Evolutionary conservation across 805 yeast genomes (phyloP), one percentile per base, ranked within the genome.

Genomic region (Scheffersomyces lignosus): DNA sequence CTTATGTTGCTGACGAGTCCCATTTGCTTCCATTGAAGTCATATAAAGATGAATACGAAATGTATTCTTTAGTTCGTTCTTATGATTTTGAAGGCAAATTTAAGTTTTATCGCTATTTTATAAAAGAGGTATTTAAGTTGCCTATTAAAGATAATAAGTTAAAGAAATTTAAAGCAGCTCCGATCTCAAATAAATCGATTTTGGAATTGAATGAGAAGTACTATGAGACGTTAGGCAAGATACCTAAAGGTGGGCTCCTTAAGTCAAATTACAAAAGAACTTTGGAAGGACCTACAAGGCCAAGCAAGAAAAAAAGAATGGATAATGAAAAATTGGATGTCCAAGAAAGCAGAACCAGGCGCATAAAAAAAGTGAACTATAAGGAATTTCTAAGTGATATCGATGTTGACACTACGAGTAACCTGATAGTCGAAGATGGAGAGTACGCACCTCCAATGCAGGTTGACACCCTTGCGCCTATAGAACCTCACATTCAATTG

Each of bases 51-150:
- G 51, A 54, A 9, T 60, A 60, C 37, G 54, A 50, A 17, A 34
- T 29, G 10, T 32, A 34, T 18, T 40, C 57, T 13, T 63, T 87
- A 9, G 71, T 83, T 0, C 71, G 84, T 43, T 80, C 81, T 13
- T 77, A 78, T 41, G 95, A 86, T 51, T 80, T 79, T 46, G 80
- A 78, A 41, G 95, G 95, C 0, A 80, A 88, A 45, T 70, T 73
- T 40, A 83, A 86, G 51, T 85, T 79, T 47, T 86, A 77, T 57
- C 67, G 95, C 27, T 80, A 84, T 47, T 66, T 52, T 36, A 48
- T 53, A 13, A 49, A 43, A 33, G 43, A 41, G 3, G 34, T 41
- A 18, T 49, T 51, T 32, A 20, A 44, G 12, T 20, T 30, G 8
- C 15, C 27, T 10, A 29, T 29, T 4, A 41, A 38, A 29, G 29